Percentiles rank a stretch among this genome's conserved stretches.
These are phyloP conservation scores for Filobasidium wieringae DNA, from an alignment of 768 basidiomycete genomes.

Conservation along the genomic window DNA sequence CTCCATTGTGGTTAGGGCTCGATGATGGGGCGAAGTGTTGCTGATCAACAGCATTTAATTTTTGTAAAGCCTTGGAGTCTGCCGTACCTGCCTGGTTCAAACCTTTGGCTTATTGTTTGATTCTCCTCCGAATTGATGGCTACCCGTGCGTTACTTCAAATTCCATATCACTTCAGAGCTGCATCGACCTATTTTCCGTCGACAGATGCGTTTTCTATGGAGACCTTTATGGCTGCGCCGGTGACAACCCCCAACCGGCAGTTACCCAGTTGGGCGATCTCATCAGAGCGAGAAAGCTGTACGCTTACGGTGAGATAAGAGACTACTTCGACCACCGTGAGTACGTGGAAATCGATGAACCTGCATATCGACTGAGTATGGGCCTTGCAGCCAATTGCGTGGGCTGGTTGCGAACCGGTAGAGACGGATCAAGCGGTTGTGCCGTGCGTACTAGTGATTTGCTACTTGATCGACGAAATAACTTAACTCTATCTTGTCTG, in stretches of 20 bases:
- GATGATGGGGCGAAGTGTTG: too few relatives aligned
- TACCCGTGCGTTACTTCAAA: slow-evolving; percentile 37
- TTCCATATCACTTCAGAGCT: too few relatives aligned
- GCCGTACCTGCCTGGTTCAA: slow-evolving; percentile 41
- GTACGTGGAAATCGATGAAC: background rate
- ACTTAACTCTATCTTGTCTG: background rate
- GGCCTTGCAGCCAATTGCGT: slow-evolving; percentile 33
- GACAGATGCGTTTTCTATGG: slow-evolving; percentile 37
- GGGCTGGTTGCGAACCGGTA: slow-evolving; percentile 42
- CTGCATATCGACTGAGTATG: background rate
- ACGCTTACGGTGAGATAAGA: slow-evolving; percentile 19
- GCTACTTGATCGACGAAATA: too few relatives aligned
- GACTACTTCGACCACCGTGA: slow-evolving; percentile 17
- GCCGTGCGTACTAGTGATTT: slow-evolving; percentile 18
- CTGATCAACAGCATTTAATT: too few relatives aligned
- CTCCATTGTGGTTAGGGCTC: too few relatives aligned
- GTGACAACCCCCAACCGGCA: slow-evolving; percentile 39
- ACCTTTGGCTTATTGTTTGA: slow-evolving; percentile 42
- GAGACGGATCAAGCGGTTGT: slow-evolving; percentile 38
- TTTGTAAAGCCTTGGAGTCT: slow-evolving; percentile 41
- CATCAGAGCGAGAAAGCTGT: slow-evolving; percentile 32
- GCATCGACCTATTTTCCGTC: background rate
- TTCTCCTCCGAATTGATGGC: slow-evolving; percentile 40
- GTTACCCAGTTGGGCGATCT: slow-evolving; percentile 41
- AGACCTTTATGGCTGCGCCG: slow-evolving; percentile 40